Conservation (phyloP, 163 green algal genomes). For the Scenedesmus sp. region DNA sequence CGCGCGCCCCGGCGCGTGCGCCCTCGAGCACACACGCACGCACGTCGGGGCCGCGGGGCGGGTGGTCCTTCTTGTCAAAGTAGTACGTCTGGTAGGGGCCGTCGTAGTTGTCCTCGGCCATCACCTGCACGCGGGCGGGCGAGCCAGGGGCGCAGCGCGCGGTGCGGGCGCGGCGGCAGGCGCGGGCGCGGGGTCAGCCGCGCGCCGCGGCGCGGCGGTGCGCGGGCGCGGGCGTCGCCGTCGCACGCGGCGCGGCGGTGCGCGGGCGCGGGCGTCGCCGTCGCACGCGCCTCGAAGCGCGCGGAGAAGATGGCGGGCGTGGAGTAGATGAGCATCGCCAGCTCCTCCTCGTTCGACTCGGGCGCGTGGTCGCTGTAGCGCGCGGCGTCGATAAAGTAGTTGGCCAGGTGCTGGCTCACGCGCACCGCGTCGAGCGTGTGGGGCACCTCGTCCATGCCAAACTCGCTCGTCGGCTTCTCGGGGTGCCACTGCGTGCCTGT, state of each 20-base stretch:
- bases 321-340: slow-evolving; percentile 82
- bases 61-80: slow-evolving; percentile 38
- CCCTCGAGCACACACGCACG: not conserved
- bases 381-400: slow-evolving; percentile 71
- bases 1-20: too few relatives aligned
- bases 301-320: slow-evolving; percentile 74
- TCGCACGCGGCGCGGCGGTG: too few relatives aligned
- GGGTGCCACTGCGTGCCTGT: slow-evolving; percentile 78
- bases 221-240: too few relatives aligned
- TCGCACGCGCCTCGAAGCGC: slow-evolving; percentile 64
- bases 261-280: too few relatives aligned
- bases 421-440: slow-evolving; percentile 80
- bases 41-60: slow-evolving; percentile 1
- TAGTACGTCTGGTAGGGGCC: slow-evolving; percentile 57
- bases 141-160: too few relatives aligned
- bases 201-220: too few relatives aligned
- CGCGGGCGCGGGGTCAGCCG: not conserved
- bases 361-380: slow-evolving; percentile 67
- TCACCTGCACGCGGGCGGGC: too few relatives aligned
- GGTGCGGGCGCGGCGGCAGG: not conserved
- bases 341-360: slow-evolving; percentile 80
- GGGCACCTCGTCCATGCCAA: slow-evolving; percentile 79
- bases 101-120: slow-evolving; percentile 78
- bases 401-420: slow-evolving; percentile 77
- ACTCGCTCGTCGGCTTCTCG: slow-evolving; percentile 88